Evolutionary conservation across 2,329 filamentous ascomycete species (phyloP).

Genomic region (Aspergillus latus): DNA sequence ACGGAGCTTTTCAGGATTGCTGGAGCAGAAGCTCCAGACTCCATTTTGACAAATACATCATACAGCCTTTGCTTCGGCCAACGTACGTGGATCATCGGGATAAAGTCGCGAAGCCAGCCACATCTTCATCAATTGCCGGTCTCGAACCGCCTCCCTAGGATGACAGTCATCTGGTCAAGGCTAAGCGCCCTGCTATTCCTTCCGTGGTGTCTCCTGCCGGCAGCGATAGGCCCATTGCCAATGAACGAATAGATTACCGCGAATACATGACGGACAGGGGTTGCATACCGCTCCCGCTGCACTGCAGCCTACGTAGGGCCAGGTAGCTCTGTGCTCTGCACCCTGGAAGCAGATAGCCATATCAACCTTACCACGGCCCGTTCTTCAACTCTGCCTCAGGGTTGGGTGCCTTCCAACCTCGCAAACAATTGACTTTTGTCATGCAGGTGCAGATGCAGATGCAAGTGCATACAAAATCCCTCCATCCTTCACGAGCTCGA

Average conservation of each 20-base stretch:
- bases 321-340: not conserved
- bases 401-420: not conserved
- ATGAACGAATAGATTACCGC: not conserved
- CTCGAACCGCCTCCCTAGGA: not conserved
- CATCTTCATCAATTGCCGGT: not conserved
- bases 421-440: not conserved
- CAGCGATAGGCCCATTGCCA: not conserved
- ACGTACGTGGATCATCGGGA: too few relatives aligned
- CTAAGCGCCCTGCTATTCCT: conserved; percentile 9
- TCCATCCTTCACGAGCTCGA: not conserved
- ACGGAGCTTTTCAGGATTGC: too few relatives aligned
- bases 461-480: not conserved
- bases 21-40: too few relatives aligned
- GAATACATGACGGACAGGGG: not conserved
- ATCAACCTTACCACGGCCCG: not conserved
- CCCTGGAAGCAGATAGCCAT: not conserved
- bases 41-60: too few relatives aligned
- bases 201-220: not conserved
- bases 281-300: not conserved
- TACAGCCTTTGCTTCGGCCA: too few relatives aligned
- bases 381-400: not conserved
- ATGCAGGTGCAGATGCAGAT: not conserved
- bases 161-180: not conserved
- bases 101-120: not conserved
- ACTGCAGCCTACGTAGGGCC: not conserved